A percentile compares a stretch with the other conserved stretches of the same genome.
These are phyloP conservation scores for Botryosphaeria dothidea DNA, from an alignment of 2,329 filamentous ascomycete species.

Conservation along the genomic window DNA sequence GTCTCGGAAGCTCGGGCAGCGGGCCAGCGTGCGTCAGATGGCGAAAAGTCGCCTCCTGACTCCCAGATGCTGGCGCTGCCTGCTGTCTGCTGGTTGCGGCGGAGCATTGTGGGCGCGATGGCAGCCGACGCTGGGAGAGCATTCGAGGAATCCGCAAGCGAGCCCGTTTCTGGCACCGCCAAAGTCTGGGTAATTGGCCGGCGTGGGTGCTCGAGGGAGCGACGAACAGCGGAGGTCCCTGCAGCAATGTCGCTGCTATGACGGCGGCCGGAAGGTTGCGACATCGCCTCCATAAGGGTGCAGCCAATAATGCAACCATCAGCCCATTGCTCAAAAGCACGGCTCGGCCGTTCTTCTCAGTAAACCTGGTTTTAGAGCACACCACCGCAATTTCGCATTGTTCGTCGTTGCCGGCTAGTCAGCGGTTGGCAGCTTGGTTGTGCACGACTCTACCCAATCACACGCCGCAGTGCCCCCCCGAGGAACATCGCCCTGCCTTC, in stretches of 20 bases:
- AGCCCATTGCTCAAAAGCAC: slow-evolving; percentile 5
- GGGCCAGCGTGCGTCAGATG: not conserved
- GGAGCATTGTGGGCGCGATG: not conserved
- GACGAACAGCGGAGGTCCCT: slow-evolving; percentile 3
- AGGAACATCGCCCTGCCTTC: slow-evolving; percentile 15
- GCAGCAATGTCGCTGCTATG: not conserved
- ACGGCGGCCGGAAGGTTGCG: not conserved
- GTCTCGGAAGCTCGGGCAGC: slow-evolving; percentile 13
- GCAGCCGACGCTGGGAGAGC: not conserved
- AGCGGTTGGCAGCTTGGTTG: not conserved
- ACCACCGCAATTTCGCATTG: slow-evolving; percentile 10
- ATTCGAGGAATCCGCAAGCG: slow-evolving; percentile 1
- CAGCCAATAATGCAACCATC: slow-evolving; percentile 14
- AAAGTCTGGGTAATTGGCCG: slow-evolving; percentile 6
- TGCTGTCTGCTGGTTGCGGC: not conserved
- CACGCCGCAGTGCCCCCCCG: not conserved
- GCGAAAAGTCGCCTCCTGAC: not conserved
- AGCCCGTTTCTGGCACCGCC: not conserved
- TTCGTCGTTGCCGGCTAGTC: slow-evolving; percentile 2
- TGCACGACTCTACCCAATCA: not conserved
- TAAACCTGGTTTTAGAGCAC: slow-evolving; percentile 8
- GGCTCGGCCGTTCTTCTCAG: not conserved
- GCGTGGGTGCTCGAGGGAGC: not conserved
- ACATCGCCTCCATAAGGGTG: not conserved
- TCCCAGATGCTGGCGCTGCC: not conserved